Percentiles rank a stretch among this genome's conserved stretches.
Evolutionary conservation across 495 filamentous ascomycete species (phyloP).

Genomic region (Aspergillus diversus): DNA sequence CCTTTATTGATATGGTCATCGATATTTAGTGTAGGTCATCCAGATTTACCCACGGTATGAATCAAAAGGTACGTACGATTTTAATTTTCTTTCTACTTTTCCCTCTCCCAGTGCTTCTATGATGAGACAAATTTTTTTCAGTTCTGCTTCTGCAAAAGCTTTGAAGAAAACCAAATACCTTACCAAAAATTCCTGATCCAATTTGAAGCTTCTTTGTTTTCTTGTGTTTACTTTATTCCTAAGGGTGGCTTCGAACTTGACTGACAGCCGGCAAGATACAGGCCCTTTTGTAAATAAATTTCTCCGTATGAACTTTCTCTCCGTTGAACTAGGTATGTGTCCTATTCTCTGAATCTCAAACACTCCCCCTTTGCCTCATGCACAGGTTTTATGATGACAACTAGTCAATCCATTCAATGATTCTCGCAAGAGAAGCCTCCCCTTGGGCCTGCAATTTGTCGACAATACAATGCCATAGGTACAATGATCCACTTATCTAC

Average conservation of each 20-base stretch:
- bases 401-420: constrained; percentile 99
- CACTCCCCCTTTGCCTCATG: constrained; percentile 12
- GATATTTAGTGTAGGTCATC: neutral
- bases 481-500: constrained; percentile 57
- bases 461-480: constrained; percentile 28
- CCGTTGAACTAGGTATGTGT: constrained; percentile 18
- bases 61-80: constrained; percentile 21
- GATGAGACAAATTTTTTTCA: constrained; percentile 81
- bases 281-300: constrained; percentile 7
- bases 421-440: constrained; percentile 63
- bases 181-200: constrained; percentile 73
- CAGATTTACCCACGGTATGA: neutral
- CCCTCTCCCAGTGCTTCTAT: constrained; percentile 42
- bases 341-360: constrained; percentile 1
- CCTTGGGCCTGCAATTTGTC: constrained; percentile 36
- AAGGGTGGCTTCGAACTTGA: too few relatives aligned
- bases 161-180: constrained; percentile 78
- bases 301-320: neutral
- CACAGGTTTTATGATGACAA: constrained; percentile 77
- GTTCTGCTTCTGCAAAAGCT: constrained; percentile 91
- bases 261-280: too few relatives aligned
- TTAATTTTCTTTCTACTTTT: constrained; percentile 15
- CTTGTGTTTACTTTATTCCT: constrained; percentile 6
- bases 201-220: constrained; percentile 13
- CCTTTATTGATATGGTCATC: constrained; percentile 17